Evolutionary conservation across 768 basidiomycete species (phyloP).

Genomic region (Trametes sanguinea): DNA sequence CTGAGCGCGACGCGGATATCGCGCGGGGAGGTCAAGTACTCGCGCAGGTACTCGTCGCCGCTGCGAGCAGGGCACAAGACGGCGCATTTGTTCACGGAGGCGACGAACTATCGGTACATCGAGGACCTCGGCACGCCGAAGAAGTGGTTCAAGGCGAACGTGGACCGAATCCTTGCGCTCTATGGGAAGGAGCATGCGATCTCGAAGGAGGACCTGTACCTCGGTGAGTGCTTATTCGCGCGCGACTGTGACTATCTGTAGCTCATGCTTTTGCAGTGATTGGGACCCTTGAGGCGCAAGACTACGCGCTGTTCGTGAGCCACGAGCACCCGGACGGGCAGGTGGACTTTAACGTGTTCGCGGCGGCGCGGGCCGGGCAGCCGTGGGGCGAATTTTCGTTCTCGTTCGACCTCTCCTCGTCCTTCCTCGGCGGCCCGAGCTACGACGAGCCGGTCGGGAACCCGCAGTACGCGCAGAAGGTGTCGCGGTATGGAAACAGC

Average conservation of each 20-base stretch:
- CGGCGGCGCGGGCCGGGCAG: slow-evolving; percentile 48
- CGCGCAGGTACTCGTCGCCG: slow-evolving; percentile 61
- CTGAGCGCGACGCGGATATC: slow-evolving; percentile 38
- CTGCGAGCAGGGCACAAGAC: slow-evolving; percentile 64
- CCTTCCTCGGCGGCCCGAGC: slow-evolving; percentile 46
- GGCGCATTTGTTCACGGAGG: slow-evolving; percentile 70
- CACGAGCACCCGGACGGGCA: slow-evolving; percentile 65
- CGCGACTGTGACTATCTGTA: background rate
- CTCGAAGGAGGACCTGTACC: slow-evolving; percentile 38
- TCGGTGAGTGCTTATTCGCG: slow-evolving; percentile 30
- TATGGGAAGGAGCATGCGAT: slow-evolving; percentile 46
- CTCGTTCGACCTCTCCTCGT: slow-evolving; percentile 45
- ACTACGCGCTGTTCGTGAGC: slow-evolving; percentile 76
- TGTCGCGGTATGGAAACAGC: slow-evolving; percentile 15
- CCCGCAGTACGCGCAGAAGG: slow-evolving; percentile 1
- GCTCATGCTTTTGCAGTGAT: slow-evolving; percentile 45
- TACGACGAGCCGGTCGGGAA: slow-evolving; percentile 41
- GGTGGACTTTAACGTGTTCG: slow-evolving; percentile 71
- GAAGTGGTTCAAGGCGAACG: slow-evolving; percentile 73
- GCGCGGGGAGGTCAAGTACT: slow-evolving; percentile 34
- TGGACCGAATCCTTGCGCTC: slow-evolving; percentile 58
- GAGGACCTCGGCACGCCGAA: slow-evolving; percentile 62
- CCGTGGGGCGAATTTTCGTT: slow-evolving; percentile 76
- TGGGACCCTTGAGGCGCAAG: slow-evolving; percentile 67
- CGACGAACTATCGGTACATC: slow-evolving; percentile 68